A percentile compares a stretch with the other conserved stretches of the same genome.
These are phyloP conservation scores for Trypanosoma scelopori DNA, from an alignment of 208 protist genomes.

Conservation along the genomic window DNA sequence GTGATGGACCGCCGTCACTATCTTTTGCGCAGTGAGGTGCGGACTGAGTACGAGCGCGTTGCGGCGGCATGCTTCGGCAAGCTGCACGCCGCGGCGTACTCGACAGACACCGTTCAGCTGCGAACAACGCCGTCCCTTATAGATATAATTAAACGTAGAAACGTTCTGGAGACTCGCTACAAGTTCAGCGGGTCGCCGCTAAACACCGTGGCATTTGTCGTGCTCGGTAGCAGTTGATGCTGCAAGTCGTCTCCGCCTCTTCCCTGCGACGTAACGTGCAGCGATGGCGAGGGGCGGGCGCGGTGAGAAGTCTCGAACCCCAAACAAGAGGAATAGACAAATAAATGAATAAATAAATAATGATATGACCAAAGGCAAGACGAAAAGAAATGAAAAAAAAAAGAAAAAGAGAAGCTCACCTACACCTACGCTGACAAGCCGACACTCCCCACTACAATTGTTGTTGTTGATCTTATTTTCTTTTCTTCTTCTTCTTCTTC, in stretches of 20 bases:
- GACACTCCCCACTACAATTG: too few species aligned
- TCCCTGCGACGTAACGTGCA: too few species aligned
- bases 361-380: too few species aligned
- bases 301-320: too few species aligned
- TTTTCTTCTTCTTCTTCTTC: not conserved
- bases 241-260: constrained; percentile 3
- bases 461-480: constrained; percentile 15
- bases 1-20: constrained; percentile 65
- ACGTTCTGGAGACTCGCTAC: constrained; percentile 40
- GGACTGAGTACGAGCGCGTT: constrained; percentile 46
- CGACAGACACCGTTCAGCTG: constrained; percentile 26
- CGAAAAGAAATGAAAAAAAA: too few species aligned
- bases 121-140: constrained; percentile 53
- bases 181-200: constrained; percentile 74
- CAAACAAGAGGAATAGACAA: too few species aligned
- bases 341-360: too few species aligned
- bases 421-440: too few species aligned
- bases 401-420: too few species aligned
- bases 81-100: constrained; percentile 44
- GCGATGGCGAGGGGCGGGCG: too few species aligned
- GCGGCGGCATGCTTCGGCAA: constrained; percentile 46
- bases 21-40: constrained; percentile 35
- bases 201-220: constrained; percentile 60
- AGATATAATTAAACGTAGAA: constrained; percentile 20
- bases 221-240: constrained; percentile 2